Conservation (phyloP, 2,329 filamentous ascomycete species). For the Colletotrichum higginsianum region DNA sequence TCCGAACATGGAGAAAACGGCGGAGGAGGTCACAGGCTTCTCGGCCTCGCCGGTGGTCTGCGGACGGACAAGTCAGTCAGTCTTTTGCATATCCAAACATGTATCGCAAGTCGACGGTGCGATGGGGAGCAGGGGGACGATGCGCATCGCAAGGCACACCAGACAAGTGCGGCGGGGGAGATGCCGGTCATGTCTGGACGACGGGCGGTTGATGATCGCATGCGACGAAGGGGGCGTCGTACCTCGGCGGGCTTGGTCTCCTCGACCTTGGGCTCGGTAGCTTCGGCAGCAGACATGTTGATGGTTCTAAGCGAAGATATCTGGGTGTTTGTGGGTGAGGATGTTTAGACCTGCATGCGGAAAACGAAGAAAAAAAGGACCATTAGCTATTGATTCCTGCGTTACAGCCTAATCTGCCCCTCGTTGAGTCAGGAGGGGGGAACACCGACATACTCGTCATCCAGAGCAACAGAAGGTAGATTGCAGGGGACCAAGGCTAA, state of each 20-base stretch:
- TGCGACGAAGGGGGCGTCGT: conserved; percentile 34
- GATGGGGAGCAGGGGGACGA: background rate
- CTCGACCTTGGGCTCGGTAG: conserved; percentile 69
- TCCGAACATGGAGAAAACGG: conserved; percentile 98
- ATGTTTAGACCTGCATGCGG: conserved; percentile 29
- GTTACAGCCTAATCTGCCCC: conserved; percentile 38
- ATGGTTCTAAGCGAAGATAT: conserved; percentile 24
- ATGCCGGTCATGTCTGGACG: background rate
- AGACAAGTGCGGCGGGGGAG: conserved; percentile 1
- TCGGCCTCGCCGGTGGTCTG: conserved; percentile 46
- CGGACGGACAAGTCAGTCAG: conserved; percentile 22
- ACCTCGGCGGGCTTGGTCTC: conserved; percentile 57
- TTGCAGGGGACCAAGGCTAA: conserved; percentile 3
- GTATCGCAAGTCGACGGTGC: background rate
- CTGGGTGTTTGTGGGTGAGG: conserved; percentile 11
- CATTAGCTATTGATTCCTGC: conserved; percentile 31
- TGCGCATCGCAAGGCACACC: background rate
- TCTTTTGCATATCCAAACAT: background rate
- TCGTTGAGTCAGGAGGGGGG: conserved; percentile 23
- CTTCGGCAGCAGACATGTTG: conserved; percentile 66
- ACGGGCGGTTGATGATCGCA: conserved; percentile 11
- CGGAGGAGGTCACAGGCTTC: conserved; percentile 69
- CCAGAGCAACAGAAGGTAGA: conserved; percentile 1
- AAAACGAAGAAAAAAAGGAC: conserved; percentile 18
- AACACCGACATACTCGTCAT: conserved; percentile 20